Base-by-base conservation (phyloP, 192 early-diverging fungal genomes). In the Allomyces javanicus region DNA sequence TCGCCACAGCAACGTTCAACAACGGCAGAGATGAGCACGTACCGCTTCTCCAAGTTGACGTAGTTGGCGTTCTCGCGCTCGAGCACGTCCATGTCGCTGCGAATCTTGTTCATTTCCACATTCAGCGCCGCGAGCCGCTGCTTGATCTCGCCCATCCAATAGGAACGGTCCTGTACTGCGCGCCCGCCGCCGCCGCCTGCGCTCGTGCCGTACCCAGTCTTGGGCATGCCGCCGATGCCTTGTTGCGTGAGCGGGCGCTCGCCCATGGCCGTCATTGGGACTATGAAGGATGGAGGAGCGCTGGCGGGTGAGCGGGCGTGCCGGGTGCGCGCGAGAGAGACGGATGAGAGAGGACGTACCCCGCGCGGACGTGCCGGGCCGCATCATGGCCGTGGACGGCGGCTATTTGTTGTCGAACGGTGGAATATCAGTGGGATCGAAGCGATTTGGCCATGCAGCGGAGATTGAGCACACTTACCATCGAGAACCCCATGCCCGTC, bases 211-310 rank as follows among this genome's bases (percentile, higher is more conserved):
- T 68, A 66, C 22, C 45, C 25, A 4, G 64, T 67, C 25, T 68
- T 68, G 1, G 50, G 50, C 10, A 84, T 80, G 26, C 82, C 82
- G 12, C 80, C 80, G 21, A 84, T 62, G 40, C 82, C 82, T 67
- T 84, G 82, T 64, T 84, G 82, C 1, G 82, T 84, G 69, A 78
- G 77, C 7, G 82, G 82, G 26, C 82, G 71, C 44, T 84, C 82
- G 14, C 44, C 66, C 9, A 68, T 65, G 65, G 65, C 50, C 12
- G 50, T n/a, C 21, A n/a, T 21, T 21, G 21, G 12, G 21, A 58
- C 12, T 14, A 21, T 21, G 1, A 3, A 9, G 17, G 50, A 58
- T 58, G 50, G 50, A 58, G 2, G 3, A 44, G 44, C 5, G 3
- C 12, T 40, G 3, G 7, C 4, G 33, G 7, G 33, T 40, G 33